Conservation (phyloP, 1,284 basidiomycete genomes). For the Rhodofomes roseus region DNA sequence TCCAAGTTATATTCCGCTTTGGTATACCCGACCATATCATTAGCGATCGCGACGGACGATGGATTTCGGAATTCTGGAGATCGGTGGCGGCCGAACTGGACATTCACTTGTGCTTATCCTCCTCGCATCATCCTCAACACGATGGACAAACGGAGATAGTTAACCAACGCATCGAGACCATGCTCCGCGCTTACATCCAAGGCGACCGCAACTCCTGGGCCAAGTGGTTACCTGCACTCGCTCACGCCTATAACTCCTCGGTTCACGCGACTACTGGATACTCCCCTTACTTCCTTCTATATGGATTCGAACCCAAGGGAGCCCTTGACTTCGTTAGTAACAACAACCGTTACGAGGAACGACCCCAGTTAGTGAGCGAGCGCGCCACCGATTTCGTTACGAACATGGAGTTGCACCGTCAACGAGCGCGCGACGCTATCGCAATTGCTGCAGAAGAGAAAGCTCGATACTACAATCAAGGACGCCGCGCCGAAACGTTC, state of each 20-base stretch:
- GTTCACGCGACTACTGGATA: no score
- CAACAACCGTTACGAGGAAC: no score
- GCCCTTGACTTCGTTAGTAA: not conserved
- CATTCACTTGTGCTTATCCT: no score
- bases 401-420: no score
- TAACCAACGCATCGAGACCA: slow-evolving; percentile 16
- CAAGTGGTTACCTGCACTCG: not conserved
- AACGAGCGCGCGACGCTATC: no score
- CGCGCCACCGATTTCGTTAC: no score
- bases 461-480: slow-evolving; percentile 23
- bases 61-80: slow-evolving; percentile 14
- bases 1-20: slow-evolving; percentile 14
- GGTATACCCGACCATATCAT: slow-evolving; percentile 16
- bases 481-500: slow-evolving; percentile 11
- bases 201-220: not conserved
- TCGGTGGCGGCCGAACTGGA: slow-evolving; percentile 5
- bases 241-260: not conserved
- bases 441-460: no score
- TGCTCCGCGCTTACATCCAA: slow-evolving; percentile 10
- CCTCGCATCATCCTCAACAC: slow-evolving; percentile 17
- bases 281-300: not conserved
- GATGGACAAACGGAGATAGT: slow-evolving; percentile 19
- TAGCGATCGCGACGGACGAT: no score
- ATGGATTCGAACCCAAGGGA: slow-evolving; percentile 1
- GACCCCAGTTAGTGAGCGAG: no score